A percentile compares a stretch with the other conserved stretches of the same genome.
phyloP scores from a whole-genome alignment of 1,284 basidiomycete genomes.

The Pisolithus thermaeus region DNA sequence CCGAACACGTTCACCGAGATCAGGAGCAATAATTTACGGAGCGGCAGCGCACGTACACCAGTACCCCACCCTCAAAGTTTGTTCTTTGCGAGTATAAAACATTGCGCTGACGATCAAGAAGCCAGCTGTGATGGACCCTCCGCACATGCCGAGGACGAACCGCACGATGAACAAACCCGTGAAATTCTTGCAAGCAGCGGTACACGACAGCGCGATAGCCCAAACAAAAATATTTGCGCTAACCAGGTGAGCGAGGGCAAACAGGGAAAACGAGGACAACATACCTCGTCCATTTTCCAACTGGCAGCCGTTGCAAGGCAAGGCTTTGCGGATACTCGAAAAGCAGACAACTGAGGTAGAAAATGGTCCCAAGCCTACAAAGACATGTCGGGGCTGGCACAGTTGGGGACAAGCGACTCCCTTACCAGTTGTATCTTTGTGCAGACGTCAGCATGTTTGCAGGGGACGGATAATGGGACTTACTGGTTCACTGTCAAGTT shows the following conservation, averaged over 20 bases:
- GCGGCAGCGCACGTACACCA: conserved; percentile 51
- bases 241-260: not conserved
- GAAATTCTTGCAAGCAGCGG: conserved; percentile 68
- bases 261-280: not conserved
- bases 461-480: conserved; percentile 20
- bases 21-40: not conserved
- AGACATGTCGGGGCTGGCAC: not conserved
- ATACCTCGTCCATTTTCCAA: conserved; percentile 73
- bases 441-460: not conserved
- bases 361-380: conserved; percentile 54
- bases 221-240: conserved; percentile 64
- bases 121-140: conserved; percentile 70
- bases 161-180: conserved; percentile 59
- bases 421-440: conserved; percentile 39
- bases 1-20: conserved; percentile 20
- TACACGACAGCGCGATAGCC: conserved; percentile 54
- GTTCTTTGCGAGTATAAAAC: conserved; percentile 72
- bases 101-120: conserved; percentile 70
- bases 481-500: conserved; percentile 47
- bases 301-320: conserved; percentile 63
- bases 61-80: conserved; percentile 65
- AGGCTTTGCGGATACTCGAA: conserved; percentile 66
- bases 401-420: not conserved
- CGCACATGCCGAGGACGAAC: conserved; percentile 59
- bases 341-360: conserved; percentile 56